These are phyloP conservation scores for Chrysosporium queenslandicum DNA, from an alignment of 2,329 filamentous ascomycete species.

Conservation along the genomic window DNA sequence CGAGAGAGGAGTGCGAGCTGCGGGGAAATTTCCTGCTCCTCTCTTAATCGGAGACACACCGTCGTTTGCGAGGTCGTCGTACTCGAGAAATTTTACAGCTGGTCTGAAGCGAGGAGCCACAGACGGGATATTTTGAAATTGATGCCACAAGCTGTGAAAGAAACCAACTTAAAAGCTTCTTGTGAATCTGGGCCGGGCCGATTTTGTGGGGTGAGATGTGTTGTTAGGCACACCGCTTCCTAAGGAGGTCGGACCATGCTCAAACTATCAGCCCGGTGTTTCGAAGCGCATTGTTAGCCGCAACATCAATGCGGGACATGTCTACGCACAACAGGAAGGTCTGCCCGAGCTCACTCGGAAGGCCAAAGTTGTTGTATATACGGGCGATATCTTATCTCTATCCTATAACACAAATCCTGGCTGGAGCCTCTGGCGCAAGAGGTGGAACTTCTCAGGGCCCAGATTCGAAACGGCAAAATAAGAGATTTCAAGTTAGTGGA, in stretches of 20 bases:
- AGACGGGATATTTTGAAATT: neutral
- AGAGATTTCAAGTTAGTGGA: too few relatives aligned
- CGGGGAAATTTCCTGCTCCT: too few relatives aligned
- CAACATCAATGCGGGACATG: neutral
- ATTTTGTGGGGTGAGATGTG: neutral
- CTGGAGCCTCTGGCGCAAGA: too few relatives aligned
- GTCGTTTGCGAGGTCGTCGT: neutral
- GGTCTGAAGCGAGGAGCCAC: neutral
- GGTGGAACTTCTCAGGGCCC: too few relatives aligned
- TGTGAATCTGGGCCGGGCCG: neutral
- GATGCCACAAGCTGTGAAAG: neutral
- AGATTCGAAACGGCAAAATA: too few relatives aligned
- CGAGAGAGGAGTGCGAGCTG: too few relatives aligned
- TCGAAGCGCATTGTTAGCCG: neutral
- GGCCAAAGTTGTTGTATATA: too few relatives aligned
- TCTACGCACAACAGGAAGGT: too few relatives aligned
- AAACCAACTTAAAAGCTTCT: neutral
- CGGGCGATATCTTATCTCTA: too few relatives aligned
- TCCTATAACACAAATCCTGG: too few relatives aligned
- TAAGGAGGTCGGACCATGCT: neutral
- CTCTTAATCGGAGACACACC: neutral
- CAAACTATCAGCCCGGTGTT: neutral
- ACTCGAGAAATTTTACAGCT: neutral
- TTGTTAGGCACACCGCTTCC: neutral
- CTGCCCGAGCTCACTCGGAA: too few relatives aligned